Evolutionary conservation across 768 basidiomycete genomes (phyloP).

Genomic region (Mycena pura): DNA sequence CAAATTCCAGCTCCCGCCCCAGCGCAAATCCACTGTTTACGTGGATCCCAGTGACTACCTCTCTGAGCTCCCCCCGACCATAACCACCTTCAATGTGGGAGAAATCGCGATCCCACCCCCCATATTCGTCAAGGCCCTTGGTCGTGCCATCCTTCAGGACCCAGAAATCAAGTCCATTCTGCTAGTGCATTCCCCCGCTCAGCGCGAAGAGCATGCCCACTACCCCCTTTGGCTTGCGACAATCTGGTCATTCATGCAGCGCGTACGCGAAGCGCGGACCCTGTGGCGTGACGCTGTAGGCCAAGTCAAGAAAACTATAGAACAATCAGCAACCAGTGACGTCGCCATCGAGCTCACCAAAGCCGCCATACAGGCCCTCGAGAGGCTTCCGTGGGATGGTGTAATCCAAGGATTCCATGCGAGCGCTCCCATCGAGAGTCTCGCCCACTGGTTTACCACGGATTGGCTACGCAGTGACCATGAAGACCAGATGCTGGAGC

Average conservation of each 20-base stretch:
- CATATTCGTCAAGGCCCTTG: slow-evolving; percentile 2
- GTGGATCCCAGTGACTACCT: slow-evolving; percentile 6
- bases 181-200: no score
- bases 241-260: background rate
- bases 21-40: slow-evolving; percentile 9
- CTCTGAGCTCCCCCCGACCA: background rate
- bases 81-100: background rate
- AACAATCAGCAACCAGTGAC: background rate
- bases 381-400: background rate
- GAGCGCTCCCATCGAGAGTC: background rate
- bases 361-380: background rate
- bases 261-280: background rate
- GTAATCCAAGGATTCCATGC: background rate
- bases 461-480: slow-evolving; percentile 11
- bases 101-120: slow-evolving; percentile 2
- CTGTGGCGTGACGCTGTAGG: background rate
- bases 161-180: no score
- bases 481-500: slow-evolving; percentile 12
- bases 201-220: background rate
- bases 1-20: slow-evolving; percentile 3
- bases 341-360: background rate
- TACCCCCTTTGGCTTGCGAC: slow-evolving; percentile 7
- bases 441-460: slow-evolving; percentile 13
- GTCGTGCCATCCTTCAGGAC: background rate
- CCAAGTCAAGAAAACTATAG: background rate